Evolutionary conservation across 305 asterid genomes (phyloP), one percentile per base, ranked within the genome.

Genomic region (Rubia tinctorum): DNA sequence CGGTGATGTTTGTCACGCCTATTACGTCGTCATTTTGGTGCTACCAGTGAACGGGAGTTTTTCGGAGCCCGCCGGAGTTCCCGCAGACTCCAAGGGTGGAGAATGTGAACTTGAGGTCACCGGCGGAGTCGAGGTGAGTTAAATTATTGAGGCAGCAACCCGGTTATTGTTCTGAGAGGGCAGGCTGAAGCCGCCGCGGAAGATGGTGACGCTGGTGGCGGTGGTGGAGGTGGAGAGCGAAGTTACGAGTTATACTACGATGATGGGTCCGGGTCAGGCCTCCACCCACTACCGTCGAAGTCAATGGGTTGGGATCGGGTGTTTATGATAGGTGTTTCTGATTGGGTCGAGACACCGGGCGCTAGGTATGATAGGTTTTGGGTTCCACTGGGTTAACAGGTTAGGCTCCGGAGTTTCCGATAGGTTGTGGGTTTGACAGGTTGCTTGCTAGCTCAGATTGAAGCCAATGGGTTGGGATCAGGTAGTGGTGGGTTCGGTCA

Each of bases 181-280:
- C 37, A 30, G 2, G 3, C 37, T 30, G 37, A 30, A 30, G 37
- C 3, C 37, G 0, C 37, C 3, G 0, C 3, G 3, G 37, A 30
- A 30, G 37, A 30, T 30, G 37, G 37, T 30, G 37, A 30, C 3
- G 37, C 3, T 4, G 37, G 3, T 30, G 37, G 37, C 3, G 3
- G 30, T 27, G 30, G 30, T 27, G 37, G 3, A n/a, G 3, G 37
- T 30, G 37, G 2, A 4, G 37, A 30, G 37, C 3, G 37, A 4
- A 30, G 37, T 30, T 30, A 30, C 37, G 37, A 88, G 76, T 81
- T 89, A 4, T 89, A 78, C 74, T 89, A 89, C 71, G 88, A 89
- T 70, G 96, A 86, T 6, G 91, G 89, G 8, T 72, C 87, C 11
- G 90, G 91, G 0, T 61, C 79, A 40, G 96, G 96, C 6, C 92